These are phyloP conservation scores for Ceratocystis variospora DNA, from an alignment of 2,329 filamentous ascomycete species.

Conservation along the genomic window DNA sequence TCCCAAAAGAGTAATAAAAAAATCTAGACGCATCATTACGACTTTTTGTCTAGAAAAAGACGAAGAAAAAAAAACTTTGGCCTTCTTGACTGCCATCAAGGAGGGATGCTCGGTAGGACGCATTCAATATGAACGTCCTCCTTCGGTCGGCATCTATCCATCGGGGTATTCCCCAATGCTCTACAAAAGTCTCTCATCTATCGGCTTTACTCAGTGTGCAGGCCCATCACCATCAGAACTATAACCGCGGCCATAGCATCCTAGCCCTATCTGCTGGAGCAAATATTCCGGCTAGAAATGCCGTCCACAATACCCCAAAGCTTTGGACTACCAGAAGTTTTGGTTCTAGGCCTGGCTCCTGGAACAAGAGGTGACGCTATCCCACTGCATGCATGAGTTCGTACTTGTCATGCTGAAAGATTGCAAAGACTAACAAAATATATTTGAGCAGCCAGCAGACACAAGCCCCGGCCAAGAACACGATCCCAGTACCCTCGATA, in stretches of 20 bases:
- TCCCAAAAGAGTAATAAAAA: slow-evolving; percentile 4
- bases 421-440: neutral
- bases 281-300: neutral
- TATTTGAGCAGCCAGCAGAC: neutral
- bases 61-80: neutral
- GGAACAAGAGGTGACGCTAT: slow-evolving; percentile 1
- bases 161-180: slow-evolving; percentile 5
- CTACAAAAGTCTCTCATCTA: neutral
- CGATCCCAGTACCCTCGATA: neutral
- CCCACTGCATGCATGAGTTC: neutral
- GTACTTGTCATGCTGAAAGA: neutral
- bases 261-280: neutral
- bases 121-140: slow-evolving; percentile 16
- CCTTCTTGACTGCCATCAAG: neutral
- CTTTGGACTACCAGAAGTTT: neutral
- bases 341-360: neutral
- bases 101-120: slow-evolving; percentile 1
- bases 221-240: neutral
- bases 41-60: neutral
- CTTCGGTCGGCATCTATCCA: slow-evolving; percentile 9
- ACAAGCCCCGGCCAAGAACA: neutral
- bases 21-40: neutral
- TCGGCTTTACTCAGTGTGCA: neutral
- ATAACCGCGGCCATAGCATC: neutral
- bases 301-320: neutral